A percentile compares a stretch with the other conserved stretches of the same genome.
Evolutionary conservation across 2,329 filamentous ascomycete species (phyloP).

Genomic region (Ophiocordyceps camponoti-leonardi): DNA sequence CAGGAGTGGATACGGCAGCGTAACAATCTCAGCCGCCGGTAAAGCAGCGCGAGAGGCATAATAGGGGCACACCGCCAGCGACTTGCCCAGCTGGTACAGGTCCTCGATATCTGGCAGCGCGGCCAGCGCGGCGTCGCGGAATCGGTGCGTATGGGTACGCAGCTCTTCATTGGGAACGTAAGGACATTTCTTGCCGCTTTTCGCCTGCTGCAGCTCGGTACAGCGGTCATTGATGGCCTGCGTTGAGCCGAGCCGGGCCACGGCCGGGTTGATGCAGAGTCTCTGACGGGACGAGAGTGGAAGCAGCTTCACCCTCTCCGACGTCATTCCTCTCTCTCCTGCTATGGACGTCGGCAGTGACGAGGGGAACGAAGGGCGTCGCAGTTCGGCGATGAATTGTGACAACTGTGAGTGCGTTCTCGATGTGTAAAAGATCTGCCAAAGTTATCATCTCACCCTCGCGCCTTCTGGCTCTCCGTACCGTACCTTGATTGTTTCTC

Average conservation of each 20-base stretch:
- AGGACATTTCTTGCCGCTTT: slow-evolving; percentile 42
- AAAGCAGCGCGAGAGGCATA: slow-evolving; percentile 83
- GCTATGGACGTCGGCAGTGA: slow-evolving; percentile 36
- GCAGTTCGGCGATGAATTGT: slow-evolving; percentile 72
- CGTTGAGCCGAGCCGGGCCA: slow-evolving; percentile 50
- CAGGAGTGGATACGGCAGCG: slow-evolving; percentile 78
- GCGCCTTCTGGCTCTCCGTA: slow-evolving; percentile 1
- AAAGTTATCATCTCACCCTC: slow-evolving; percentile 15
- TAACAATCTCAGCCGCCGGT: slow-evolving; percentile 75
- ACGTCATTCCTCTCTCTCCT: slow-evolving; percentile 8
- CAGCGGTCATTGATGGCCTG: slow-evolving; percentile 89
- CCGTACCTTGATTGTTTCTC: slow-evolving; percentile 51
- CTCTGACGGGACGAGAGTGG: slow-evolving; percentile 76
- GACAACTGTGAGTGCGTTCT: slow-evolving; percentile 83
- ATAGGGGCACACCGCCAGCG: slow-evolving; percentile 76
- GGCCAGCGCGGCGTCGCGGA: slow-evolving; percentile 71
- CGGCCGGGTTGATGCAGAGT: slow-evolving; percentile 74
- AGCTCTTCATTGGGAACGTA: slow-evolving; percentile 69
- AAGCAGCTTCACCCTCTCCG: slow-evolving; percentile 51
- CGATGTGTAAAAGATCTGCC: slow-evolving; percentile 72
- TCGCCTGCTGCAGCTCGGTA: slow-evolving; percentile 69
- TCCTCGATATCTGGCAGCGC: slow-evolving; percentile 90
- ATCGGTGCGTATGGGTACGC: slow-evolving; percentile 53
- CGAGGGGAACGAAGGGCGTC: slow-evolving; percentile 59
- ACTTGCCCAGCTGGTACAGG: slow-evolving; percentile 58